phyloP scores from a whole-genome alignment of 225 moss, liverwort and hornwort species.

The Pseudoscleropodium purum region DNA sequence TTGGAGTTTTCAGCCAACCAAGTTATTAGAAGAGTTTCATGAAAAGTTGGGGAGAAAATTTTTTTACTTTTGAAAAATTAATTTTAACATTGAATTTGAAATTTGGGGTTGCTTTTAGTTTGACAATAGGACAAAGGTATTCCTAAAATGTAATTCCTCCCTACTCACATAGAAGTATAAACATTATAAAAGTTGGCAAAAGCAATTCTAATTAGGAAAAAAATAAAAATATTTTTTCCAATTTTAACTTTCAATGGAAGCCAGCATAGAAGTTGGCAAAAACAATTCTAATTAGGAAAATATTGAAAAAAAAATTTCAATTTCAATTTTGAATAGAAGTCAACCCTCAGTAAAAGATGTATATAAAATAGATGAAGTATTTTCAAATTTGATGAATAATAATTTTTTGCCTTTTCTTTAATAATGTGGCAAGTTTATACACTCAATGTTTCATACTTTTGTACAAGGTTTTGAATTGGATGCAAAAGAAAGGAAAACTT shows the following conservation, averaged over 20 bases:
- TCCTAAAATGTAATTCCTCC: background rate
- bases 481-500: background rate
- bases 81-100: no score
- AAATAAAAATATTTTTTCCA: accelerated
- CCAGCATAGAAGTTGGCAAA: no score
- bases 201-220: background rate
- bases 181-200: background rate
- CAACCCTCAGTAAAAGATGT: accelerated
- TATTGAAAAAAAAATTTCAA: no score
- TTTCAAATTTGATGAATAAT: background rate
- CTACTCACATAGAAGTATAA: no score
- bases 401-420: no score
- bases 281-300: no score
- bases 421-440: accelerated
- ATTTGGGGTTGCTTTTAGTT: no score
- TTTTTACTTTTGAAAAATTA: accelerated
- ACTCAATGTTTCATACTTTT: background rate
- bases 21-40: background rate
- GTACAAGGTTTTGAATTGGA: background rate
- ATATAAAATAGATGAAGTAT: background rate
- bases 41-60: accelerated
- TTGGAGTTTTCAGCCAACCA: background rate
- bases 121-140: accelerated
- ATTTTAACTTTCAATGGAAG: background rate
- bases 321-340: no score